Evolutionary conservation across 139 green algal species (phyloP), one percentile per base, ranked within the genome.

Genomic region (Mychonastes homosphaera): DNA sequence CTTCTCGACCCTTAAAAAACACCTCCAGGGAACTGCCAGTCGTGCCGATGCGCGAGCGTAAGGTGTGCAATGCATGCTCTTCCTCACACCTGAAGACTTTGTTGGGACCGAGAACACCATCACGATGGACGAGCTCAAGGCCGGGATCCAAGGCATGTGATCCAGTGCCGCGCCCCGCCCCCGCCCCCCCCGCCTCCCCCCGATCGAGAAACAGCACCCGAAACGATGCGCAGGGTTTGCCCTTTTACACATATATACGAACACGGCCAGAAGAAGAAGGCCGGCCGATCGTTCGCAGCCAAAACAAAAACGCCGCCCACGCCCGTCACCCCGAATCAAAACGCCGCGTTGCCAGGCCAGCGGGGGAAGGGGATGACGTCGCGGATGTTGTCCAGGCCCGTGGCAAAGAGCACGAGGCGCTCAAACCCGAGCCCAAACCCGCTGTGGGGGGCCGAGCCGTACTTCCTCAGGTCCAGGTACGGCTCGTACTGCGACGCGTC

Each of bases 21-120:
- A n/a, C n/a, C n/a, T n/a, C n/a, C n/a, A n/a, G n/a, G 93, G 98
- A 99, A 73, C 98, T 92, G 72, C 93, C 93, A 1, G 98, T 92
- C 58, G 91, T 98, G 35, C 93, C 93, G 13, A 99, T 99, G 93
- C 75, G 93, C 21, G 91, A 98, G 64, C 76, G 85, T 34, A 91
- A 94, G 79, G 80, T 89, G 55, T 99, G 92, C 92, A 99, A 58
- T 99, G 92, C 85, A 99, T 99, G 92, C 85, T 99, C 6, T 99
- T 99, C 73, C 68, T 99, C 18, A 97, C 88, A 2, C 80, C 94
- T 36, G 92, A 96, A 60, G 83, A 92, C 53, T 99, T 99, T 72
- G 75, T 70, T 10, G 92, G 92, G 1, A 69, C 82, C 0, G 92
- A 96, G 36, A 56, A 75, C 43, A 43, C 59, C n/a, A 84, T 84